Evolutionary conservation across 2,329 filamentous ascomycete species (phyloP), one percentile per base, ranked within the genome.

Genomic region (Neopestalotiopsis sp.): DNA sequence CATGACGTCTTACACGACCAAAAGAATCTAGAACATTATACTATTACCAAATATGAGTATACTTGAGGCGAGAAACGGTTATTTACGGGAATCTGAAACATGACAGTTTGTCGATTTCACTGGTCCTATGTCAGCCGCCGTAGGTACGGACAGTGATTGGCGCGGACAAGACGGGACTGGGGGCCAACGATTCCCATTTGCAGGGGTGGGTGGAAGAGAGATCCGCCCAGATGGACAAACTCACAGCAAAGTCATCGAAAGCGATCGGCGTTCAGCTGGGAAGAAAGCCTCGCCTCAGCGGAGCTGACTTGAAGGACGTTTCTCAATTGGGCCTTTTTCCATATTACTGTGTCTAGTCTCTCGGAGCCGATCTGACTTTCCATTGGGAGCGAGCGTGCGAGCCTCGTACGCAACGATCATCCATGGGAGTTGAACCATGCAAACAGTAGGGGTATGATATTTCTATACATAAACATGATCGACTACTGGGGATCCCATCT

Each of bases 391-490:
- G 17, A 52, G n/a, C 17, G n/a, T 52, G 45, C 9, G 14, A 52
- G 45, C 45, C 45, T 52, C 45, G 17, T 52, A 52, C 45, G 45
- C 45, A 52, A 52, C 45, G 57, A 59, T 59, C 57, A 28, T 13
- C 57, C 6, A 28, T 34, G 24, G 24, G 57, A 24, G 24, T 10
- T 14, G 57, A 1, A 24, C 57, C 9, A 34, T 30, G 13, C 24
- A 13, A 34, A 20, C 3, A 30, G 12, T 24, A 59, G 57, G 57
- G 57, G 57, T 59, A 28, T 59, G 20, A 10, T 12, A 28, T 3
- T 59, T 59, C 57, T 59, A 59, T 59, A 59, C 57, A 30, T 59
- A 59, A 59, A 52, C 45, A 59, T 30, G 57, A 59, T 59, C 57
- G 57, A 34, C 57, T 9, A 52, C 45, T 10, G 14, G 30, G 57